Evolutionary conservation across 1,139 yeast genomes (phyloP), one percentile per base, ranked within the genome.

Genomic region (Candida frijolesensis): DNA sequence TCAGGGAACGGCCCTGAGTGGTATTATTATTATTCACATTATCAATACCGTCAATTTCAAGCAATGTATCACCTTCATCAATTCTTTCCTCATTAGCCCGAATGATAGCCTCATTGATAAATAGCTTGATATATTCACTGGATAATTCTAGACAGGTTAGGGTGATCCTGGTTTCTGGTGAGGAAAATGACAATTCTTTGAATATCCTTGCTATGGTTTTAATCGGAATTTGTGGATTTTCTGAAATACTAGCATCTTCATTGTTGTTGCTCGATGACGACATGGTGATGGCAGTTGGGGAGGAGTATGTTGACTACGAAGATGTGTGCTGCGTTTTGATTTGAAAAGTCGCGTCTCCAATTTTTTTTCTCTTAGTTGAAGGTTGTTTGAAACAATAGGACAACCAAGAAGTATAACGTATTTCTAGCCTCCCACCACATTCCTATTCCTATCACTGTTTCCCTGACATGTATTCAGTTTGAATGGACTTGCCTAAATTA

Each of bases 61-160:
- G 51, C 16, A 62, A 51, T 1, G 64, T 52, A 29, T 64, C 67
- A 0, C 67, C 71, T 48, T 75, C 79, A 16, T 61, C 54, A 3
- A 68, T 39, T 43, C 84, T 59, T 53, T 72, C 79, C 54, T 84
- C 88, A 51, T 84, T 78, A 1, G 91, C 78, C 53, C 92, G 62
- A 12, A 80, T 61, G 1, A 84, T 76, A 0, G 90, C 89, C 64
- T 86, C 91, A 50, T 79, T 74, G 12, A 86, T 76, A 59, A 85
- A 85, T 55, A 84, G 65, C 44, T 80, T 73, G 42, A 85, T 72
- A 58, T 86, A 86, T 57, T 82, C 85, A 1, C 83, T 69, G 1
- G 84, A 72, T 35, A 80, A 65, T 25, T 76, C 74, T 4, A 85
- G 61, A 0, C 87, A 72, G 33, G 74, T 77, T 30, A 75, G 69